Percentiles rank a stretch among this genome's conserved stretches.
phyloP scores from a whole-genome alignment of 768 basidiomycete genomes.

The Rhodotorula sphaerocarpa region DNA sequence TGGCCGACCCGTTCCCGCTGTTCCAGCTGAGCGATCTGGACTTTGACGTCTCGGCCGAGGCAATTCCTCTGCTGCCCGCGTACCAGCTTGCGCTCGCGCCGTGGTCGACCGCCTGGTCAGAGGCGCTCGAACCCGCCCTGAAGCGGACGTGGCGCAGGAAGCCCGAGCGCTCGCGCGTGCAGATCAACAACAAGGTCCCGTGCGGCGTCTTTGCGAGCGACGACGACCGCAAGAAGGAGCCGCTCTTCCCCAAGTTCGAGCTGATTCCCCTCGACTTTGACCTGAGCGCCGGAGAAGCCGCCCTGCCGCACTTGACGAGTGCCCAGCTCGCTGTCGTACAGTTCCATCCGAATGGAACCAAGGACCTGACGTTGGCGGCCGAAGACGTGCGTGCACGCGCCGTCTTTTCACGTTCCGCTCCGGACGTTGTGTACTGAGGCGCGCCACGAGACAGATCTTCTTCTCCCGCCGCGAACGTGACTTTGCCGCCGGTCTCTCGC shows the following conservation, averaged over 20 bases:
- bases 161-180: neutral
- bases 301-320: slow-evolving; percentile 6
- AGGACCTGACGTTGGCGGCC: slow-evolving; percentile 9
- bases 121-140: neutral
- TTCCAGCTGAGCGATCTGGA: slow-evolving; percentile 21
- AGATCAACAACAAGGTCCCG: slow-evolving; percentile 4
- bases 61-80: neutral
- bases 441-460: slow-evolving; percentile 10
- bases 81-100: slow-evolving; percentile 16
- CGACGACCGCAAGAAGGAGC: neutral
- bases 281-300: neutral
- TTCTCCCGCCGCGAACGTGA: slow-evolving; percentile 25
- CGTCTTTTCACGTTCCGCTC: too few relatives aligned
- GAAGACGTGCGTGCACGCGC: slow-evolving; percentile 14
- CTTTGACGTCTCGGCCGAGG: neutral
- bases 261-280: slow-evolving; percentile 8
- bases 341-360: slow-evolving; percentile 16
- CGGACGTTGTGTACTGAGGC: too few relatives aligned
- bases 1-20: slow-evolving; percentile 23
- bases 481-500: slow-evolving; percentile 14
- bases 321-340: slow-evolving; percentile 16
- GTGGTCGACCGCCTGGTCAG: neutral
- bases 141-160: slow-evolving; percentile 8
- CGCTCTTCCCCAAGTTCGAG: slow-evolving; percentile 21
- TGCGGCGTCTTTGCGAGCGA: neutral